These are phyloP conservation scores for Penicillium salamii DNA, from an alignment of 495 filamentous ascomycete genomes.

Conservation along the genomic window DNA sequence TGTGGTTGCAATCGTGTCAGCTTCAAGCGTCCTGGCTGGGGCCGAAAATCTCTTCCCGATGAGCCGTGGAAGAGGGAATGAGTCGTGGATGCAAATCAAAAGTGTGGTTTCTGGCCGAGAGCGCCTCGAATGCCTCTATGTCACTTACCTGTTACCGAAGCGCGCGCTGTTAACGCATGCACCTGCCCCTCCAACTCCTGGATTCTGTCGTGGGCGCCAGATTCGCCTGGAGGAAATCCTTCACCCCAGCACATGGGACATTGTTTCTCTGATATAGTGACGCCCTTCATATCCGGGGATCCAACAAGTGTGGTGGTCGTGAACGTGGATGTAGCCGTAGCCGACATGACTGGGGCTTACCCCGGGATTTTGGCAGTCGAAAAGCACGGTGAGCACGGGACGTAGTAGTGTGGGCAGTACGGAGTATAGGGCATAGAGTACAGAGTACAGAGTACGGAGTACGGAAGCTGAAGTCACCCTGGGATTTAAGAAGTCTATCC, in stretches of 20 bases:
- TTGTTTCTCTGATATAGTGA: slow-evolving; percentile 27
- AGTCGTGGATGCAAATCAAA: no score
- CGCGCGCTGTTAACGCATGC: slow-evolving; percentile 68
- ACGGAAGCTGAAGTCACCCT: no score
- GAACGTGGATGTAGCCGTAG: slow-evolving; percentile 32
- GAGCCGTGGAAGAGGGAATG: background rate
- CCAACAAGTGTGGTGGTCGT: slow-evolving; percentile 37
- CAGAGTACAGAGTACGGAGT: no score
- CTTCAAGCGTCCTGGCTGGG: background rate
- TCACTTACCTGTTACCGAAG: slow-evolving; percentile 66
- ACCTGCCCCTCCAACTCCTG: slow-evolving; percentile 81
- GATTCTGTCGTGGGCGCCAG: slow-evolving; percentile 66
- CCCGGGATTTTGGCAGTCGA: slow-evolving; percentile 18
- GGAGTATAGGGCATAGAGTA: no score
- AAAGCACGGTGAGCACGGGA: no score
- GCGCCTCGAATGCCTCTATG: slow-evolving; percentile 1
- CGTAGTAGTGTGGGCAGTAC: no score
- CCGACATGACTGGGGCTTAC: slow-evolving; percentile 27
- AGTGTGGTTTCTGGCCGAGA: background rate
- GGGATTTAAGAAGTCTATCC: no score
- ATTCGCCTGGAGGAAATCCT: slow-evolving; percentile 23
- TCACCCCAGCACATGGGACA: slow-evolving; percentile 52
- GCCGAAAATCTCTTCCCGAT: background rate
- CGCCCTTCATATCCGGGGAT: slow-evolving; percentile 30
- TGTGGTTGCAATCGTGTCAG: slow-evolving; percentile 19